These are phyloP conservation scores for Pseudonitzschia delicatissima DNA, from an alignment of 108 stramenopile genomes.

Conservation along the genomic window DNA sequence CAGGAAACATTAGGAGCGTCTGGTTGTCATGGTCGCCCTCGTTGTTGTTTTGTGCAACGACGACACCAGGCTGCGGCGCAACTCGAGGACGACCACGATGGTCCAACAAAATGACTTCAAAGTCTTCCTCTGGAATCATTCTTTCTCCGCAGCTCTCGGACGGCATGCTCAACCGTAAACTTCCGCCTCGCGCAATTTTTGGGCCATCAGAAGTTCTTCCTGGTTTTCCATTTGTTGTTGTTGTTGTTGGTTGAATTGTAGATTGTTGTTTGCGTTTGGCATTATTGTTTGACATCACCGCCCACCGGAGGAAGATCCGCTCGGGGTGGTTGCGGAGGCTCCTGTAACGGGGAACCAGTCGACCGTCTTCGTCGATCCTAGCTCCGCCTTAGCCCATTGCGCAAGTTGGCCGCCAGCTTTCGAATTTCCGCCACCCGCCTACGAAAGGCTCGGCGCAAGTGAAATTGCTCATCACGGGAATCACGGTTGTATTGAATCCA, in stretches of 20 bases:
- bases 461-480: not conserved
- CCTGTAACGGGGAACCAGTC: conserved; percentile 21
- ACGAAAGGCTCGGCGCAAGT: conserved; percentile 18
- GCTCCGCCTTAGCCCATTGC: conserved; percentile 16
- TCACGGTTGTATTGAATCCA: not conserved
- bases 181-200: conserved; percentile 21
- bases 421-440: conserved; percentile 29
- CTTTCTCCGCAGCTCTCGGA: not conserved
- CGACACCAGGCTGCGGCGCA: not conserved
- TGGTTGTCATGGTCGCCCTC: not conserved
- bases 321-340: conserved; percentile 24
- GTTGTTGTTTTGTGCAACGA: conserved; percentile 12
- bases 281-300: conserved; percentile 1
- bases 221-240: conserved; percentile 8
- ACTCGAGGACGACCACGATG: not conserved
- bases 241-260: conserved; percentile 12
- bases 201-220: conserved; percentile 16
- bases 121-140: conserved; percentile 37
- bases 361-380: conserved; percentile 37
- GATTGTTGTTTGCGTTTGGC: not conserved
- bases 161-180: not conserved
- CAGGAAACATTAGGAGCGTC: too few species aligned
- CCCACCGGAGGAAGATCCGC: conserved; percentile 17
- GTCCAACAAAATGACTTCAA: conserved; percentile 25
- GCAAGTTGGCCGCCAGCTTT: conserved; percentile 11